A percentile compares a stretch with the other conserved stretches of the same genome.
These are phyloP conservation scores for Pleurotus platypus DNA, from an alignment of 768 basidiomycete species.

Conservation along the genomic window DNA sequence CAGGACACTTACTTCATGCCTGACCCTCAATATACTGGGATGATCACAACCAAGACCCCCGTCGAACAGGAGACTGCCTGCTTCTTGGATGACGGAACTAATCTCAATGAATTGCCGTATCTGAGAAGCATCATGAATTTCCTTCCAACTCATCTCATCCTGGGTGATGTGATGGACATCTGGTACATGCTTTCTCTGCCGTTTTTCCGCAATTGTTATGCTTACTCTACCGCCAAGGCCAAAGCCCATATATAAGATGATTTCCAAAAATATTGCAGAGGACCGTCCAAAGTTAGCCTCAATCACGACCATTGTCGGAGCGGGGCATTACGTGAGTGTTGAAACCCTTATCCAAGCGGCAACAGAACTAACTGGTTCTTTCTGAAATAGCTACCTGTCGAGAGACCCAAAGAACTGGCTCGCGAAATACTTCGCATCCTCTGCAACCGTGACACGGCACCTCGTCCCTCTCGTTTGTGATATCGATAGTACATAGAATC, in stretches of 20 bases:
- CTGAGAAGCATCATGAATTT: neutral
- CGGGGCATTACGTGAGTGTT: neutral
- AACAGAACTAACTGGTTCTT: too few relatives aligned
- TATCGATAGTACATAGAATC: neutral
- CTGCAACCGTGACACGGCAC: neutral
- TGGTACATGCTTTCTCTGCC: neutral
- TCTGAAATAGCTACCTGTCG: neutral
- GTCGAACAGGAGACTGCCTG: neutral
- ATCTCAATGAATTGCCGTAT: neutral
- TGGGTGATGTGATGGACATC: neutral
- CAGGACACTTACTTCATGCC: neutral
- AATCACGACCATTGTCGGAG: neutral
- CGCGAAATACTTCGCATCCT: neutral
- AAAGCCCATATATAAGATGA: neutral
- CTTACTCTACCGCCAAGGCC: neutral
- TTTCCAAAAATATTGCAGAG: neutral
- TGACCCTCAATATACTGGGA: neutral
- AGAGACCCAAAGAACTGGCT: neutral
- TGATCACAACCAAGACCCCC: neutral
- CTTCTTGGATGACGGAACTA: neutral
- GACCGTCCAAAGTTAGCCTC: neutral
- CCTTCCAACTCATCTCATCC: neutral
- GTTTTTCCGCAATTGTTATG: neutral
- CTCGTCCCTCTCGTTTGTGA: neutral
- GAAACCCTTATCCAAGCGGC: neutral